Base-by-base conservation (phyloP, 106 monocot genomes). In the Triglochin maritima region DNA sequence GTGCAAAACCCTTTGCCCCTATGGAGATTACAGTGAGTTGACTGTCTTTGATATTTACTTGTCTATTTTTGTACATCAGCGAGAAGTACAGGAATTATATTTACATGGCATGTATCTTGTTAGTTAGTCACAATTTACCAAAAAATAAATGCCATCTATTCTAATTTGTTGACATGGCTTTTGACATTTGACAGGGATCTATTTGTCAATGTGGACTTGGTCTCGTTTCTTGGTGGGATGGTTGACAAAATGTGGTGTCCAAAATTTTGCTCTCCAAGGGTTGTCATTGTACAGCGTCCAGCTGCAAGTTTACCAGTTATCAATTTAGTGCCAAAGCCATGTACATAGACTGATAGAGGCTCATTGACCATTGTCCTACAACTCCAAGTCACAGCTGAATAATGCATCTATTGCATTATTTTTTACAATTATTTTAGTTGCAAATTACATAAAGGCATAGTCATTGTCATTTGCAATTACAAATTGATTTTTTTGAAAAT, bases 21-120 rank as follows among this genome's bases (percentile, higher is more conserved):
- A 96, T 96, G 96, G 81, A 82, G 79, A 82, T 96, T 57, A 72
- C 60, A 70, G 96, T 96, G 60, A 82, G 95, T 79, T 52, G 46
- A 15, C n/a, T 63, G 44, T 7, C 47, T 46, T 4, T 44, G 6
- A 2, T 4, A 12, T 47, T 63, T 43, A 9, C 55, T 55, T 59
- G 59, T 59, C 14, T 3, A 59, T 59, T 17, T 14, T 2, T 59
- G 2, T 59, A 12, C 14, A 55, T 29, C 6, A 55, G 14, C 4
- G 13, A 12, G 3, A 55, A 9, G 3, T 55, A 12, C 55, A 12
- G 14, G 10, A n/a, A 55, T 12, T 55, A 55, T 55, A 12, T 55
- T 55, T 12, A 9, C 14, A 10, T 55, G 10, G 3, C 14, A 55
- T 12, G 55, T 12, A 55, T 55, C 11, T 55, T 3, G 55, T 12